phyloP scores from a whole-genome alignment of 805 yeast species.

The Monosporozyma aerobia region DNA sequence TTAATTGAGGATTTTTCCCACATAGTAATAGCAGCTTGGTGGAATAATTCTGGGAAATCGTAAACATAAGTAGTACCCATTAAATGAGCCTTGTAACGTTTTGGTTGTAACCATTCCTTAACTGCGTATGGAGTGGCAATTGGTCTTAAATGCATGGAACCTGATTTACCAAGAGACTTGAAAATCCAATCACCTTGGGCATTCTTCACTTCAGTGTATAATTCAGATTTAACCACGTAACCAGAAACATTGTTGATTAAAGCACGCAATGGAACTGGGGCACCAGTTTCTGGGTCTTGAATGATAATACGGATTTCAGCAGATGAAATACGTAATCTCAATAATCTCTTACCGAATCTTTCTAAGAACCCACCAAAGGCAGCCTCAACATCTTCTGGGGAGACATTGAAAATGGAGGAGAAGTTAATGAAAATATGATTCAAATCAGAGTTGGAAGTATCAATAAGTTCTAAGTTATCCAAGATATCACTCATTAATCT shows the following conservation, averaged over 20 bases:
- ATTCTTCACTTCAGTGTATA: conserved; percentile 90
- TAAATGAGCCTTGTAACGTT: conserved; percentile 95
- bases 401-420: conserved; percentile 88
- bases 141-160: conserved; percentile 94
- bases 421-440: conserved; percentile 96
- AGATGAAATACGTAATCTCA: conserved; percentile 94
- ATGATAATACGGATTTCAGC: conserved; percentile 97
- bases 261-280: conserved; percentile 93
- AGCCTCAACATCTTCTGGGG: conserved; percentile 92
- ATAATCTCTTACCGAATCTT: conserved; percentile 91
- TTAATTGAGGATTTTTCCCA: conserved; percentile 54
- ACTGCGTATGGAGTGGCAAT: conserved; percentile 95
- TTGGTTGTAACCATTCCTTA: conserved; percentile 96
- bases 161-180: conserved; percentile 90
- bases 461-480: conserved; percentile 90
- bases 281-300: conserved; percentile 77
- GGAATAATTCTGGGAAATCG: conserved; percentile 98
- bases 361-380: conserved; percentile 97
- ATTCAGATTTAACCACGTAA: conserved; percentile 89
- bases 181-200: conserved; percentile 93
- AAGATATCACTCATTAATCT: conserved; percentile 91
- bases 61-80: conserved; percentile 98
- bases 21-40: conserved; percentile 75
- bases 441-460: conserved; percentile 88
- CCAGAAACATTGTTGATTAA: conserved; percentile 95